Evolutionary conservation across 2,329 filamentous ascomycete species (phyloP).

Genomic region (Diaporthe velutina): DNA sequence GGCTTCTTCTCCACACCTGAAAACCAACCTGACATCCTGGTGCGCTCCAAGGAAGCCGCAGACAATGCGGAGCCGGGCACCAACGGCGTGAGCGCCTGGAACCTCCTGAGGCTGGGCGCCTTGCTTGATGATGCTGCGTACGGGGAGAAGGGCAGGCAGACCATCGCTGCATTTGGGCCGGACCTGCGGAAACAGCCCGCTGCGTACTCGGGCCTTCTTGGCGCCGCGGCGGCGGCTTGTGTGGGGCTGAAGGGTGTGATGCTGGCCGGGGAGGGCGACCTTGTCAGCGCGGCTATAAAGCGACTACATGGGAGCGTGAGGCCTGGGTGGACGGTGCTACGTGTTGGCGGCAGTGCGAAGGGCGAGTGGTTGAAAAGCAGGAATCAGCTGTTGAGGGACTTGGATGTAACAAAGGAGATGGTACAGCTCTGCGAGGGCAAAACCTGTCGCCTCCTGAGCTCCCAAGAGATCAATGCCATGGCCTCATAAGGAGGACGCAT

Average conservation of each 20-base stretch:
- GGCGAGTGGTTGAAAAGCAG: constrained; percentile 22
- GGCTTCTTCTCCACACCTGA: constrained; percentile 78
- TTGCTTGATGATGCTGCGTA: constrained; percentile 76
- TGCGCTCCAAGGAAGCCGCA: constrained; percentile 90
- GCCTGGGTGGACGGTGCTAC: constrained; percentile 22
- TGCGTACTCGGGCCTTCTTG: constrained; percentile 26
- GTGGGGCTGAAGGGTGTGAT: constrained; percentile 4
- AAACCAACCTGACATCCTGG: constrained; percentile 75
- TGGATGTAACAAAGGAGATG: constrained; percentile 26
- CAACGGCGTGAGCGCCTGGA: constrained; percentile 83
- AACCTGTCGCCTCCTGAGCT: constrained; percentile 4
- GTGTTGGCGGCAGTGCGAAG: background rate
- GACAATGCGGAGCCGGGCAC: constrained; percentile 87
- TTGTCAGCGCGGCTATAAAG: constrained; percentile 18
- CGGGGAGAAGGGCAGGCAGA: constrained; percentile 73
- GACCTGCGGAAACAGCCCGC: constrained; percentile 86
- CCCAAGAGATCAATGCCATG: background rate
- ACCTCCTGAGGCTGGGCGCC: constrained; percentile 80
- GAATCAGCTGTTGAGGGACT: background rate
- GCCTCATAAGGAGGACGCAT: background rate
- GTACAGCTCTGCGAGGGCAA: constrained; percentile 30
- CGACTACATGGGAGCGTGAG: background rate
- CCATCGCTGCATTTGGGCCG: constrained; percentile 83
- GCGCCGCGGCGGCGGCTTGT: constrained; percentile 13
- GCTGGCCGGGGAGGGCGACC: constrained; percentile 19